Conservation (phyloP, 75 land plant species). For the Pinus taeda region DNA sequence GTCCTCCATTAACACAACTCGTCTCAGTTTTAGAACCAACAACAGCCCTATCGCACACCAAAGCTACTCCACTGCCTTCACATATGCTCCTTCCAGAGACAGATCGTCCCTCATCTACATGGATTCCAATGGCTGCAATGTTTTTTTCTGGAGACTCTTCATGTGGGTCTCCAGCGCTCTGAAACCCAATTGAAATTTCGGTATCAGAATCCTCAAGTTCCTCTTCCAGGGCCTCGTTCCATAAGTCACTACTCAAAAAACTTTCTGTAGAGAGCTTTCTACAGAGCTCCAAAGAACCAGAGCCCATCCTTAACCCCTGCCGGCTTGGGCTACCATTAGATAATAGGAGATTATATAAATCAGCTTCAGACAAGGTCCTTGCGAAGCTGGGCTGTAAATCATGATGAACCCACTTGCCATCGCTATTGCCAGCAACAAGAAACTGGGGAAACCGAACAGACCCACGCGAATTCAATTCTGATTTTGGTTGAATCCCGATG, state of each 20-base stretch:
- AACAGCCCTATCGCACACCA: not conserved
- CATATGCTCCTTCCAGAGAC: no score
- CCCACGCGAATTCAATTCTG: not conserved
- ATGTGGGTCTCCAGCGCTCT: not conserved
- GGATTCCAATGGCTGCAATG: not conserved
- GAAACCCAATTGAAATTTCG: constrained; percentile 1
- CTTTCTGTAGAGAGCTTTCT: not conserved
- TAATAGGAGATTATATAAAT: not conserved
- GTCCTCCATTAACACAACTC: not conserved
- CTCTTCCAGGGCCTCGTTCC: constrained; percentile 4
- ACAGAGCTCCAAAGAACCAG: not conserved
- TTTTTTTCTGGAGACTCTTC: not conserved
- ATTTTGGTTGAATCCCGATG: constrained; percentile 9
- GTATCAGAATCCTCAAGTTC: not conserved
- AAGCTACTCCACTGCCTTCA: not conserved
- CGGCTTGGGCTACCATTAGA: not conserved
- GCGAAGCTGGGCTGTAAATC: not conserved
- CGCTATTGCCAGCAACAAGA: not conserved
- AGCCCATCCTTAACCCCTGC: not conserved
- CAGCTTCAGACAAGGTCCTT: constrained; percentile 20
- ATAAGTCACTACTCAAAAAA: not conserved
- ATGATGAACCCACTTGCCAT: no score
- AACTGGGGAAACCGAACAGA: not conserved
- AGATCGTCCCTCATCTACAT: not conserved
- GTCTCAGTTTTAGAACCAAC: not conserved